A percentile compares a stretch with the other conserved stretches of the same genome.
phyloP scores from a whole-genome alignment of 768 basidiomycete species.

The Mycena epipterygia region DNA sequence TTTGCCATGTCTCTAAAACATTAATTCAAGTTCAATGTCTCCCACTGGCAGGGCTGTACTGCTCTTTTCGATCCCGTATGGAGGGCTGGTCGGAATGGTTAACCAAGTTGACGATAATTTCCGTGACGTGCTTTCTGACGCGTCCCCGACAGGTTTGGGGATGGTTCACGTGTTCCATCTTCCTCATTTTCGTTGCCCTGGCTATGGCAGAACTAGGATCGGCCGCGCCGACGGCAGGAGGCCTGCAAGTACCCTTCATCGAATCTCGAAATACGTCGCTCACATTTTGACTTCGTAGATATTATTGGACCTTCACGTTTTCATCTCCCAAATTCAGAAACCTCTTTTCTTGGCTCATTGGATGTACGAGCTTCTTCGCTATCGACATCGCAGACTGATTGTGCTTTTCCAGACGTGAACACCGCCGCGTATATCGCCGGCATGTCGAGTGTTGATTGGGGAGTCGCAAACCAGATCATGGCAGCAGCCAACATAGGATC shows the following conservation, averaged over 20 bases:
- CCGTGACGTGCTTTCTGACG: background rate
- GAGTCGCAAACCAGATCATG: slow-evolving; percentile 65
- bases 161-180: slow-evolving; percentile 62
- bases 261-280: slow-evolving; percentile 44
- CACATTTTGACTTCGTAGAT: slow-evolving; percentile 46
- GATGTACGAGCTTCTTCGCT: slow-evolving; percentile 55
- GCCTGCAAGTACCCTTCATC: slow-evolving; percentile 35
- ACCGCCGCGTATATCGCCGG: slow-evolving; percentile 61
- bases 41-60: slow-evolving; percentile 47
- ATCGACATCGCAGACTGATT: background rate
- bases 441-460: slow-evolving; percentile 67
- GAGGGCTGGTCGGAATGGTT: slow-evolving; percentile 60
- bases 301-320: slow-evolving; percentile 70
- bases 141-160: slow-evolving; percentile 39
- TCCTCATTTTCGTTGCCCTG: slow-evolving; percentile 62
- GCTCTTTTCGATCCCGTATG: slow-evolving; percentile 59
- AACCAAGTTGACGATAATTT: slow-evolving; percentile 45
- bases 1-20: background rate
- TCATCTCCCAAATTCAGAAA: slow-evolving; percentile 66
- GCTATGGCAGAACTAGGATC: slow-evolving; percentile 67
- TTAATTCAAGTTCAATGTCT: background rate
- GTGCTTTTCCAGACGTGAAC: slow-evolving; percentile 59
- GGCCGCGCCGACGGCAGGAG: slow-evolving; percentile 66
- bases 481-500: slow-evolving; percentile 57
- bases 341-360: slow-evolving; percentile 72